Evolutionary conservation across 257 asterid species (phyloP).

Genomic region (Fraxinus cuspidata): DNA sequence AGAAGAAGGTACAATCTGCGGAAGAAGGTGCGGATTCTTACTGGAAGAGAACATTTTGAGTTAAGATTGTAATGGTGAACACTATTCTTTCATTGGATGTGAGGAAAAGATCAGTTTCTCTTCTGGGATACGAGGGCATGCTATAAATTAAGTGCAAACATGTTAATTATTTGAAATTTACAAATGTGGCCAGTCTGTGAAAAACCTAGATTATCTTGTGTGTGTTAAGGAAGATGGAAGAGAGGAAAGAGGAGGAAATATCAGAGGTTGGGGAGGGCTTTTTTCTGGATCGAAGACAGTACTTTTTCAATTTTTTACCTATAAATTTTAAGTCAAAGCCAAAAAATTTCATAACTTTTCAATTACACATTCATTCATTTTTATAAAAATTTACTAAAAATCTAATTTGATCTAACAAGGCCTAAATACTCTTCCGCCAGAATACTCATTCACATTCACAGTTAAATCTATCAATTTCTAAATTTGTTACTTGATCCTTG

Average conservation of each 20-base stretch:
- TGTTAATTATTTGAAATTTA: neutral
- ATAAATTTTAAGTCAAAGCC: no score
- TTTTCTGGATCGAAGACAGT: no score
- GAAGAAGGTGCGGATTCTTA: conserved; percentile 41
- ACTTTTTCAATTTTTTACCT: no score
- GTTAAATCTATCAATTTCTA: no score
- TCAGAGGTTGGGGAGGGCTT: no score
- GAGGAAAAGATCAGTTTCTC: neutral
- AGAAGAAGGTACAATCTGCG: conserved; percentile 37
- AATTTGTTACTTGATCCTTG: no score
- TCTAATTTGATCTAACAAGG: no score
- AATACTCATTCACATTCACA: no score
- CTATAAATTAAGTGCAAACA: neutral
- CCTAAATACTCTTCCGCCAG: no score
- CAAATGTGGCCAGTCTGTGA: neutral
- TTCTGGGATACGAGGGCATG: neutral
- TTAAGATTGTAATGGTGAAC: neutral
- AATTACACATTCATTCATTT: no score
- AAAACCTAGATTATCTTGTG: neutral
- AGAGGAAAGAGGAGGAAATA: neutral
- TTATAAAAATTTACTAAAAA: no score
- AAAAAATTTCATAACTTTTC: no score
- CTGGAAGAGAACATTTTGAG: conserved; percentile 40
- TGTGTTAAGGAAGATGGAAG: neutral
- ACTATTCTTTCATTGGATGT: neutral